A percentile compares a stretch with the other conserved stretches of the same genome.
Evolutionary conservation across 163 green algal genomes (phyloP).

Genomic region (Scenedesmus sp.): DNA sequence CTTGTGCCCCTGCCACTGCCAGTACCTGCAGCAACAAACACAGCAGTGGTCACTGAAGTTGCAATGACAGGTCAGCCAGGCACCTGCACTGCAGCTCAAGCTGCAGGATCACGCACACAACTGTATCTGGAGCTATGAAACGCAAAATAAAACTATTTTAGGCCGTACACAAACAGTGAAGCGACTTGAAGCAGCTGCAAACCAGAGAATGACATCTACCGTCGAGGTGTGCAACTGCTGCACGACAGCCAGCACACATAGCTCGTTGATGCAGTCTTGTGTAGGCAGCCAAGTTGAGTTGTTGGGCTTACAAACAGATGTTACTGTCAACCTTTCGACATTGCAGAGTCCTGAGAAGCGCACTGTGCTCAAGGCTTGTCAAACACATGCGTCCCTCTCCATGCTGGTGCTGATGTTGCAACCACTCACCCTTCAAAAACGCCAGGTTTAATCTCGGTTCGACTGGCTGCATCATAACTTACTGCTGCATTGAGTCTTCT

Average conservation of each 20-base stretch:
- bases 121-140: too few relatives aligned
- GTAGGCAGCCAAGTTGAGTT: neutral
- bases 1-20: slow-evolving; percentile 83
- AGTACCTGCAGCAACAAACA: slow-evolving; percentile 64
- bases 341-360: neutral
- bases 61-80: neutral
- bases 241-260: too few relatives aligned
- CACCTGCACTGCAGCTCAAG: too few relatives aligned
- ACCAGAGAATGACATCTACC: too few relatives aligned
- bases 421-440: slow-evolving; percentile 51
- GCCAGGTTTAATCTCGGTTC: slow-evolving; percentile 28
- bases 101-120: too few relatives aligned
- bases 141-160: too few relatives aligned
- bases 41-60: neutral
- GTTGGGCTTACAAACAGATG: neutral
- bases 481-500: neutral
- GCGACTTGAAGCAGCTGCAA: too few relatives aligned
- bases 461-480: neutral
- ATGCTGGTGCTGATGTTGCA: neutral
- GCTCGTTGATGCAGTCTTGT: neutral
- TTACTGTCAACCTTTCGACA: neutral
- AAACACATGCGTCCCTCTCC: too few relatives aligned
- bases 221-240: too few relatives aligned
- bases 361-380: neutral
- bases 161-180: too few relatives aligned